Conservation (phyloP, 768 basidiomycete species). For the Trametes cingulata region DNA sequence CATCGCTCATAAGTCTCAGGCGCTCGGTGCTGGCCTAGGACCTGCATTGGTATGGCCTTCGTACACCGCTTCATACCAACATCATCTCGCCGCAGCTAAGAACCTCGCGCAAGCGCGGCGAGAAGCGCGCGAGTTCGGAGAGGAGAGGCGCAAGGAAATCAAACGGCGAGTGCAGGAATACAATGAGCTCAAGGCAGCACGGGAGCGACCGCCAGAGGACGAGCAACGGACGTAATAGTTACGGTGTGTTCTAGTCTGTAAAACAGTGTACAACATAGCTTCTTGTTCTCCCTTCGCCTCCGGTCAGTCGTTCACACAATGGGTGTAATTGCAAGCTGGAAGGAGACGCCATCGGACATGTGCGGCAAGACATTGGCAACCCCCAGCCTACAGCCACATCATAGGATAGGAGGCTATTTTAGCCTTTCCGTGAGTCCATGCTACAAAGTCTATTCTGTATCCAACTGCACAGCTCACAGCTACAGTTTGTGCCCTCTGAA, state of each 20-base stretch:
- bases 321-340: no score
- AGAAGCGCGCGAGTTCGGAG: slow-evolving; percentile 58
- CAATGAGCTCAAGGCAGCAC: slow-evolving; percentile 19
- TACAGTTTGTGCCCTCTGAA: no score
- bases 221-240: background rate
- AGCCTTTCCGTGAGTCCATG: no score
- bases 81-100: slow-evolving; percentile 51
- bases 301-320: no score
- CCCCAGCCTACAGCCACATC: no score
- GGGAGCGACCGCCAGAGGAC: background rate
- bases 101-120: slow-evolving; percentile 61
- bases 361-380: no score
- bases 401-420: no score
- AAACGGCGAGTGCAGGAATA: slow-evolving; percentile 47
- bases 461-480: no score
- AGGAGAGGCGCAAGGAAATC: slow-evolving; percentile 52
- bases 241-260: background rate
- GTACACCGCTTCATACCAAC: slow-evolving; percentile 39
- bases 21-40: slow-evolving; percentile 46
- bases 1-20: slow-evolving; percentile 31
- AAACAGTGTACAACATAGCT: background rate
- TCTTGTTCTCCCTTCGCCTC: no score
- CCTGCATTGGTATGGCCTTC: slow-evolving; percentile 42
- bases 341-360: no score
- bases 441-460: no score